Evolutionary conservation across 768 basidiomycete species (phyloP), one percentile per base, ranked within the genome.

Genomic region (Dendrothele bispora): DNA sequence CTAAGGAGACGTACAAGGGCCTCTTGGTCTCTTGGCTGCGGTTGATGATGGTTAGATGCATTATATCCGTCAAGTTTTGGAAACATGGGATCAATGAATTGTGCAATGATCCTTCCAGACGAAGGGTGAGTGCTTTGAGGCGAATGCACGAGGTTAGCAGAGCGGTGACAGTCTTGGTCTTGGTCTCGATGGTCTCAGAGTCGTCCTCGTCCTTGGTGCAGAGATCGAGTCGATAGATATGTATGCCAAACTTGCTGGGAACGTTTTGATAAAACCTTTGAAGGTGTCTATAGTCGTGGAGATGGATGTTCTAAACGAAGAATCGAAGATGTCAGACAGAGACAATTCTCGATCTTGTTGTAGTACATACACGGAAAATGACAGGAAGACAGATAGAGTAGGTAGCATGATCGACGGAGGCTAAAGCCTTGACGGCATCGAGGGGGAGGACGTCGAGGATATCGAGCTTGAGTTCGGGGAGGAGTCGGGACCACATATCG

Each of bases 401-500:
- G 20, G 78, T 75, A 26, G 69, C 56, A 24, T 70, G 65, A 63
- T 78, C 72, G 2, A 80, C 77, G 14, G 60, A 55, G 15, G 86
- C 69, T 51, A 87, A 70, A 0, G 74, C 59, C 20, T 70, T 64
- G 28, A 79, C 62, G 48, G 79, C 78, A 51, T 58, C 48, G 18
- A 60, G 54, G 38, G 71, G n/a, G n/a, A n/a, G n/a, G n/a, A n/a
- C 72, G 52, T 35, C 27, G 55, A 87, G 75, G 49, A 65, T 60
- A 35, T 71, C 75, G 38, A 84, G 72, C 65, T 80, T 81, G 62
- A 89, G 80, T 54, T 89, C 87, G 0, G 70, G 68, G 37, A 86
- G 87, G 53, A 89, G 82, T 20, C 62, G 41, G 51, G 71, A 57
- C 86, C 86, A 88, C 56, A 58, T 49, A 48, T 52, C 43, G 49